phyloP scores from a whole-genome alignment of 78 protist species.

The Polysphondylium violaceum region DNA sequence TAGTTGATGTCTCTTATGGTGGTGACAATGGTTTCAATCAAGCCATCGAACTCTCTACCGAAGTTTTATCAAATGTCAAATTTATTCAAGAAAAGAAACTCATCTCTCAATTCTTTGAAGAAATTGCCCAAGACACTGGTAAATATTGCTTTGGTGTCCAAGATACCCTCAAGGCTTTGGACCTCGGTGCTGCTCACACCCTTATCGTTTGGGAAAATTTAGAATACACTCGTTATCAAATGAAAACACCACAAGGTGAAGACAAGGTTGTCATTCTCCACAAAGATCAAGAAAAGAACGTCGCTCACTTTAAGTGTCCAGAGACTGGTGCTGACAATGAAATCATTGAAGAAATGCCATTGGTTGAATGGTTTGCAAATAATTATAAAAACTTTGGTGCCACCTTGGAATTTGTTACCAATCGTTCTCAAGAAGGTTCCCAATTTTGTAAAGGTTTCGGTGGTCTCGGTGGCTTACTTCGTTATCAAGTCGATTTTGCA shows the following conservation, averaged over 20 bases:
- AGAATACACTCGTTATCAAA: slow-evolving; percentile 65
- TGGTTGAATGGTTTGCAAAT: slow-evolving; percentile 98
- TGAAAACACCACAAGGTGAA: slow-evolving; percentile 70
- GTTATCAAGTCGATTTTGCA: slow-evolving; percentile 89
- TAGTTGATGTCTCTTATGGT: slow-evolving; percentile 96
- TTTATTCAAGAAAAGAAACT: slow-evolving; percentile 98
- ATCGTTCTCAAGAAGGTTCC: slow-evolving; percentile 98
- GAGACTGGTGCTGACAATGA: slow-evolving; percentile 91
- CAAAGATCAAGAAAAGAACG: slow-evolving; percentile 85
- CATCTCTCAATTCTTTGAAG: slow-evolving; percentile 97
- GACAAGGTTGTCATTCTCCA: slow-evolving; percentile 63
- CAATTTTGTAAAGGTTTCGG: slow-evolving; percentile 99
- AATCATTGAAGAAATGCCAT: slow-evolving; percentile 72
- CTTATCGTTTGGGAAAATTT: slow-evolving; percentile 97
- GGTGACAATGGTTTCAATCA: slow-evolving; percentile 99
- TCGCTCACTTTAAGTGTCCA: slow-evolving; percentile 65
- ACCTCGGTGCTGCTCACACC: slow-evolving; percentile 96
- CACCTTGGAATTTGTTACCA: slow-evolving; percentile 96
- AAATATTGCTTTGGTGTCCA: slow-evolving; percentile 96
- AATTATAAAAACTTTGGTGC: slow-evolving; percentile 96
- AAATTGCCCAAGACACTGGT: slow-evolving; percentile 98
- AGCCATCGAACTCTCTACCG: slow-evolving; percentile 99
- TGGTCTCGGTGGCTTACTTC: slow-evolving; percentile 97
- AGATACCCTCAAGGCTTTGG: slow-evolving; percentile 96
- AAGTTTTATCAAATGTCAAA: slow-evolving; percentile 95